Evolutionary conservation across 179 eudicot genomes (phyloP), one percentile per base, ranked within the genome.

Genomic region (Camellia oleifera): DNA sequence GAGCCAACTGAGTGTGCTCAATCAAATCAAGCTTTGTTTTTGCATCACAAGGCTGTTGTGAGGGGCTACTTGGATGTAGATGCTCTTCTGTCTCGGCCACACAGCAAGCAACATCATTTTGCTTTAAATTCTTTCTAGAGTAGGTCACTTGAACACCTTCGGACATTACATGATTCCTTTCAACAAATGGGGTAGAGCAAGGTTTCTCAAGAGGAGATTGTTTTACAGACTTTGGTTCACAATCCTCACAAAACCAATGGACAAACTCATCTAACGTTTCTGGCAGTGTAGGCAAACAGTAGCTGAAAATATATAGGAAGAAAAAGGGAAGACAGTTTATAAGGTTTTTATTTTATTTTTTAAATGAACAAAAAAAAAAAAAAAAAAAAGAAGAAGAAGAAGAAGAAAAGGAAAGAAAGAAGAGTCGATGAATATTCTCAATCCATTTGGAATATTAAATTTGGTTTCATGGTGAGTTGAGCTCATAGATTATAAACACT

Each of bases 161-260:
- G 9, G 75, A 50, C 67, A 70, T 57, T 23, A 12, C 14, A 67
- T 52, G 69, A 61, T 78, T 74, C 72, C 57, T 68, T 61, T 42
- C 76, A 53, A 17, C 65, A 13, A 53, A 72, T 72, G 76, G 75
- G 67, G 18, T 53, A 60, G 57, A 67, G 42, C 62, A 54, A 81
- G 32, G 70, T 60, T 69, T 80, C 23, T 54, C 15, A 18, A 45
- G 23, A 74, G 69, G 20, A 48, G 46, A 64, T 74, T 75, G 69
- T 14, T 78, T 81, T 50, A 52, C 61, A 23, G 18, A 46, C 26
- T 52, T 71, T 44, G 73, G 75, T 68, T 83, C 63, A 75, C 93
- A 90, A 76, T 84, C 87, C 62, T 82, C 86, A 78, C 93, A 90
- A 65, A 79, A 71, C 91, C 89, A 90, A 46, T 32, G 50, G 50